Evolutionary conservation across 78 protist genomes (phyloP).

Genomic region (Anaeramoeba flamelloides): DNA sequence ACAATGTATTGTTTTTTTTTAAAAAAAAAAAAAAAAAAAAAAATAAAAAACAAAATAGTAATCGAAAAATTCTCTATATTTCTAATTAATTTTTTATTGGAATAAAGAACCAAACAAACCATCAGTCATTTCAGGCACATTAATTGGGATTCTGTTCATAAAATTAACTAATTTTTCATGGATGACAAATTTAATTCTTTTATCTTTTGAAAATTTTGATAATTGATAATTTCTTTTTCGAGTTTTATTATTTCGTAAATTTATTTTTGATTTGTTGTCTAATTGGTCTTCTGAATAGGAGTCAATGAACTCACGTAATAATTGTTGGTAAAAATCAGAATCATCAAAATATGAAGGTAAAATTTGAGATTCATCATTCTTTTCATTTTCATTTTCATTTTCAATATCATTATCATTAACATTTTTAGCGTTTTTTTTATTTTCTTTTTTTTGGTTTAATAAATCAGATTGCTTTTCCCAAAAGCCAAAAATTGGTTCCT

Average conservation of each 20-base stretch:
- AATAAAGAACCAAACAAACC: not conserved
- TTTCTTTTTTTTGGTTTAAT: not conserved
- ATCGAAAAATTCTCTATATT: no score
- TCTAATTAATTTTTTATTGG: not conserved
- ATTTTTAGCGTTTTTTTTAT: not conserved
- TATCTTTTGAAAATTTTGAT: not conserved
- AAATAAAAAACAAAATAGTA: no score
- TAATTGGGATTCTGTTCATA: not conserved
- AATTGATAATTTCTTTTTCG: not conserved
- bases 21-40: no score
- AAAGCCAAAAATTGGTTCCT: not conserved
- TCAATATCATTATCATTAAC: not conserved
- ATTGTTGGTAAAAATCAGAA: not conserved
- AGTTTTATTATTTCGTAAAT: not conserved
- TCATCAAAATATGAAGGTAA: not conserved
- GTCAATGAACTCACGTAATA: not conserved
- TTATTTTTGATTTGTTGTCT: not conserved
- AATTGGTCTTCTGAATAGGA: not conserved
- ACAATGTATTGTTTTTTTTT: no score
- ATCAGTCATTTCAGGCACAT: not conserved
- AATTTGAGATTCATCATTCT: not conserved
- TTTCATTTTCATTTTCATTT: not conserved
- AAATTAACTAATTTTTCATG: constrained; percentile 2
- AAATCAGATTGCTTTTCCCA: no score
- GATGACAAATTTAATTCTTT: not conserved